Percentiles rank a stretch among this genome's conserved stretches.
These are phyloP conservation scores for Diaporthe citriasiana DNA, from an alignment of 2,329 filamentous ascomycete species.

Conservation along the genomic window DNA sequence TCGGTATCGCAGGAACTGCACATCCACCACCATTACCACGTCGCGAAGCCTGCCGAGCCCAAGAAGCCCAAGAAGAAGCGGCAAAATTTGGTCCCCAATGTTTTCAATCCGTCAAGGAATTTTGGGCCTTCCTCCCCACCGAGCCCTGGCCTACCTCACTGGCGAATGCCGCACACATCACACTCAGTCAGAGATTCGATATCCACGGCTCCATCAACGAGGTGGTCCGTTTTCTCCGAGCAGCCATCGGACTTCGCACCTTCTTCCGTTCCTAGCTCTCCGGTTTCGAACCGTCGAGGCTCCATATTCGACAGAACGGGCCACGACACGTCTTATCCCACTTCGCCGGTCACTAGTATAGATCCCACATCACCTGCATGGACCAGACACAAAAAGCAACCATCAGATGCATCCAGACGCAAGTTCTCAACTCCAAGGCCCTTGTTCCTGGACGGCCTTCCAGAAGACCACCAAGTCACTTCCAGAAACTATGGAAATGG, in stretches of 20 bases:
- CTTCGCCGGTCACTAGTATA: slow-evolving; percentile 84
- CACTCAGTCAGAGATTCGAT: slow-evolving; percentile 65
- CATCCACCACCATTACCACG: slow-evolving; percentile 95
- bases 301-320: slow-evolving; percentile 85
- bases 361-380: slow-evolving; percentile 76
- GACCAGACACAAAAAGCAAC: slow-evolving; percentile 67
- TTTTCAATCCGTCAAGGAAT: slow-evolving; percentile 69
- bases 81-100: slow-evolving; percentile 70
- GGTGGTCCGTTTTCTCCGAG: slow-evolving; percentile 76
- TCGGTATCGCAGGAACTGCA: slow-evolving; percentile 81
- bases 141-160: slow-evolving; percentile 48
- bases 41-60: slow-evolving; percentile 71
- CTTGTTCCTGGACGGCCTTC: slow-evolving; percentile 46
- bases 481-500: slow-evolving; percentile 32
- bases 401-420: slow-evolving; percentile 68
- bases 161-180: slow-evolving; percentile 56
- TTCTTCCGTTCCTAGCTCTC: slow-evolving; percentile 86
- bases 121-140: slow-evolving; percentile 58
- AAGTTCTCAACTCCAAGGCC: slow-evolving; percentile 58
- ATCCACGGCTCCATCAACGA: slow-evolving; percentile 63
- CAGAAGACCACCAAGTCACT: slow-evolving; percentile 44
- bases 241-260: slow-evolving; percentile 74
- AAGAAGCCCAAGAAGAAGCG: slow-evolving; percentile 78
- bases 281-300: slow-evolving; percentile 78
- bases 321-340: slow-evolving; percentile 79